A percentile compares a stretch with the other conserved stretches of the same genome.
Conservation (phyloP, 805 yeast genomes). For the Zygosaccharomyces rouxii region DNA sequence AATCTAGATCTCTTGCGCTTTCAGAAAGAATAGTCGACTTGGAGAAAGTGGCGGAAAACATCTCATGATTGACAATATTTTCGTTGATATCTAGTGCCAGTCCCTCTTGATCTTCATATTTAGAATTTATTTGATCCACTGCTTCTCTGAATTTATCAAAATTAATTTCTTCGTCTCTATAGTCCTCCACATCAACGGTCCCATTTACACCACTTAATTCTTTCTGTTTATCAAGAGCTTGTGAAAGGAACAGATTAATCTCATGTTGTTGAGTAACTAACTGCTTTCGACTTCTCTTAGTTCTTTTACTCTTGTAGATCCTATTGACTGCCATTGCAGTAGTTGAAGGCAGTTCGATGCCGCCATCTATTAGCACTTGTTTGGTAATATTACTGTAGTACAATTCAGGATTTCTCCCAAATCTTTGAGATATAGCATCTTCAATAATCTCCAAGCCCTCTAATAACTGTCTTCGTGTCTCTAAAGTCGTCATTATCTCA, state of each 20-base stretch:
- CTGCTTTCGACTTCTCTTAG: constrained; percentile 45
- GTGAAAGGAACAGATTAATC: constrained; percentile 45
- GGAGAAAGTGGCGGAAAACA: constrained; percentile 23
- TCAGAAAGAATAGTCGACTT: constrained; percentile 41
- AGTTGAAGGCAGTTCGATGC: constrained; percentile 10
- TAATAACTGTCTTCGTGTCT: constrained; percentile 37
- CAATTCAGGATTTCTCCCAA: constrained; percentile 57
- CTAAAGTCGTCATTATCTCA: constrained; percentile 27
- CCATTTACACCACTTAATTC: constrained; percentile 21
- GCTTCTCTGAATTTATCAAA: constrained; percentile 26
- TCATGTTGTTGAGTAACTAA: constrained; percentile 65
- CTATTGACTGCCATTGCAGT: constrained; percentile 27
- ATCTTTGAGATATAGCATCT: constrained; percentile 55
- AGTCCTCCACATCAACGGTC: constrained; percentile 29
- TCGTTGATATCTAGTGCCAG: constrained; percentile 14
- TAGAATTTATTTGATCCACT: constrained; percentile 11
- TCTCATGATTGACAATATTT: constrained; percentile 18
- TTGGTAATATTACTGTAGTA: constrained; percentile 33
- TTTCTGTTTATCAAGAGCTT: constrained; percentile 38
- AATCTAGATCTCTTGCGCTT: constrained; percentile 45
- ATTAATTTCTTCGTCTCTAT: constrained; percentile 31
- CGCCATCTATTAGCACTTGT: constrained; percentile 5
- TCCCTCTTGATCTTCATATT: constrained; percentile 26
- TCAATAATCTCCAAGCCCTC: constrained; percentile 76
- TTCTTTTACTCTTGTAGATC: constrained; percentile 34